These are phyloP conservation scores for Colletotrichum sublineola DNA, from an alignment of 2,329 filamentous ascomycete genomes.

Conservation along the genomic window DNA sequence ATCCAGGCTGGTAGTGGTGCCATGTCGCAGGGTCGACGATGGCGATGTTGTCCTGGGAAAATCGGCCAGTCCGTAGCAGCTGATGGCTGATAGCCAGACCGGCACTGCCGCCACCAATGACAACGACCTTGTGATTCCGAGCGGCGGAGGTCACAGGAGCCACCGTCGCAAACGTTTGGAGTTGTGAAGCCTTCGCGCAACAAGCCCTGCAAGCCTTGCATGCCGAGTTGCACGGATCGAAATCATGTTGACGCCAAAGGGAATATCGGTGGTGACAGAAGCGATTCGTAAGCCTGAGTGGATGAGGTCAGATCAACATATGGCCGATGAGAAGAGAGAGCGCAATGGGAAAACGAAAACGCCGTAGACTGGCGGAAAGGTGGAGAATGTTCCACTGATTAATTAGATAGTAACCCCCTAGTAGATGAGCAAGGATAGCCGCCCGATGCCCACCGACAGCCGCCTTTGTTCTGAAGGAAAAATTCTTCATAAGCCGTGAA, in stretches of 20 bases:
- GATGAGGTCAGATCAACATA: neutral
- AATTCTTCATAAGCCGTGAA: neutral
- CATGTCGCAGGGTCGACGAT: slow-evolving; percentile 72
- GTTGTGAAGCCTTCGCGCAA: slow-evolving; percentile 4
- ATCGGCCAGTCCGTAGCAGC: slow-evolving; percentile 70
- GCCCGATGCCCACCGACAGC: slow-evolving; percentile 19
- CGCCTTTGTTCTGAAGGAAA: neutral
- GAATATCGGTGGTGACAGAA: neutral
- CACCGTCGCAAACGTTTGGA: slow-evolving; percentile 43
- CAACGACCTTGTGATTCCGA: slow-evolving; percentile 70
- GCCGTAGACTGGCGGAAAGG: neutral
- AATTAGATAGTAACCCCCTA: neutral
- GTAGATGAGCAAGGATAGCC: neutral
- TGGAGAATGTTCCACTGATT: neutral
- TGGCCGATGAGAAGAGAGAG: neutral
- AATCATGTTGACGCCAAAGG: slow-evolving; percentile 43
- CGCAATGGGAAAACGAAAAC: neutral
- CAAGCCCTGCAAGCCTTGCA: slow-evolving; percentile 26
- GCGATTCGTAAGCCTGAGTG: neutral
- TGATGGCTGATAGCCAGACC: slow-evolving; percentile 77
- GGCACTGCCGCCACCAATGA: slow-evolving; percentile 76
- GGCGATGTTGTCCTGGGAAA: slow-evolving; percentile 71
- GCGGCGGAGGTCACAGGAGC: slow-evolving; percentile 28
- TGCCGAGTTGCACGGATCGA: slow-evolving; percentile 40
- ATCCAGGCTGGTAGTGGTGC: slow-evolving; percentile 78